These are phyloP conservation scores for Saccharomycopsis oosterbeekiorum DNA, from an alignment of 805 yeast species.

Conservation along the genomic window DNA sequence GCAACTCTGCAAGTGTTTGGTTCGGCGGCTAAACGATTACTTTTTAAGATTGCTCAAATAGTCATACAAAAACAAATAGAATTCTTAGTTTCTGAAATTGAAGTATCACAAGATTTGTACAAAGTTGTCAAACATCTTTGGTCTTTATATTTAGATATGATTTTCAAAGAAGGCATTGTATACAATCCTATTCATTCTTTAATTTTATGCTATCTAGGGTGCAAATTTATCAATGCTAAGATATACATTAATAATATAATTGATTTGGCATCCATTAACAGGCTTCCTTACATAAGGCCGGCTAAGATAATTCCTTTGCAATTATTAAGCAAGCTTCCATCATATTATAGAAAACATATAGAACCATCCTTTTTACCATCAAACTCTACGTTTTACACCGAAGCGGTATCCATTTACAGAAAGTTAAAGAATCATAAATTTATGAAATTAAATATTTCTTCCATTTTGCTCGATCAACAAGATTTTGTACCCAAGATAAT, in stretches of 20 bases:
- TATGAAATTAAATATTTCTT: slow-evolving; percentile 24
- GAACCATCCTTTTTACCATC: slow-evolving; percentile 34
- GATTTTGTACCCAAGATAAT: slow-evolving; percentile 40
- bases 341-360: slow-evolving; percentile 28
- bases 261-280: slow-evolving; percentile 31
- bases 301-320: slow-evolving; percentile 31
- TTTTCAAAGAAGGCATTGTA: slow-evolving; percentile 3
- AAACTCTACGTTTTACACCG: slow-evolving; percentile 28
- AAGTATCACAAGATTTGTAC: slow-evolving; percentile 25
- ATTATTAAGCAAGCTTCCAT: slow-evolving; percentile 31
- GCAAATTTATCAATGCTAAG: slow-evolving; percentile 40
- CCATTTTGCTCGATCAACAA: slow-evolving; percentile 34
- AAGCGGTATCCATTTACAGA: neutral
- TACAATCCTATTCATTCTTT: slow-evolving; percentile 21
- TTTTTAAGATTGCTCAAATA: slow-evolving; percentile 38
- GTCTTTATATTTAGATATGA: slow-evolving; percentile 22
- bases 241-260: slow-evolving; percentile 41
- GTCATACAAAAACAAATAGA: slow-evolving; percentile 40
- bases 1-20: slow-evolving; percentile 33
- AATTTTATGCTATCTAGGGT: slow-evolving; percentile 40
- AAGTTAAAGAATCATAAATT: neutral
- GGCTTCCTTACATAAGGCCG: slow-evolving; percentile 41
- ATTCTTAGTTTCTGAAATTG: slow-evolving; percentile 28
- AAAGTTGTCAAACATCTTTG: slow-evolving; percentile 31
- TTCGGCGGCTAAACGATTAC: slow-evolving; percentile 34